Evolutionary conservation across 306 rosid species (phyloP).

Genomic region (Adenanthera pavonina): DNA sequence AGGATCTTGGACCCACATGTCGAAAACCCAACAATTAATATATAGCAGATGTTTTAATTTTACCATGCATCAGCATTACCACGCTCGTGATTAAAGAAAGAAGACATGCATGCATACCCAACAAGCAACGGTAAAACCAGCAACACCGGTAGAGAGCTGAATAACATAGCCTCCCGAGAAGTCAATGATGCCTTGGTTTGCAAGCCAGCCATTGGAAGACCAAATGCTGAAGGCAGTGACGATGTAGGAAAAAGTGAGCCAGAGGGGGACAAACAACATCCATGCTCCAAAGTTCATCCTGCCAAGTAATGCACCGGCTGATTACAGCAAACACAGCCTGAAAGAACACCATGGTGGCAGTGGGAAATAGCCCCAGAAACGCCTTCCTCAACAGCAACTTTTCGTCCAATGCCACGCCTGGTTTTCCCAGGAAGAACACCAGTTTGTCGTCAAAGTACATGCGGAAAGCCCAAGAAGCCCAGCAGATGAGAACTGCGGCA

Average conservation of each 20-base stretch:
- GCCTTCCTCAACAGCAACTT: conserved; percentile 50
- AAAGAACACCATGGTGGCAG: conserved; percentile 55
- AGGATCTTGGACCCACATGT: conserved; percentile 51
- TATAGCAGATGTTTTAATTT: too few relatives aligned
- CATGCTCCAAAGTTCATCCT: conserved; percentile 62
- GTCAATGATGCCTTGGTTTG: conserved; percentile 56
- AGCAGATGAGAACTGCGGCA: conserved; percentile 47
- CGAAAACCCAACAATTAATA: neutral
- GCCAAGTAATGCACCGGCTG: conserved; percentile 54
- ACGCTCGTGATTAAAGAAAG: too few relatives aligned
- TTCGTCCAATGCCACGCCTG: conserved; percentile 48
- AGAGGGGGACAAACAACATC: conserved; percentile 64
- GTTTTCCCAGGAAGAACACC: conserved; percentile 50
- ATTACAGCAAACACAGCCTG: conserved; percentile 58
- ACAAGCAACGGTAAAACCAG: conserved; percentile 59
- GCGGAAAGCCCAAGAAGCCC: conserved; percentile 56
- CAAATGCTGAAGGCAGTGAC: conserved; percentile 59
- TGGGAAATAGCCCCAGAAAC: conserved; percentile 51
- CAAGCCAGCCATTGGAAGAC: conserved; percentile 59
- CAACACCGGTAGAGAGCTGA: conserved; percentile 57
- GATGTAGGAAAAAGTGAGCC: conserved; percentile 52
- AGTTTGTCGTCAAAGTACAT: conserved; percentile 56
- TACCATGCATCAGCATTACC: too few relatives aligned
- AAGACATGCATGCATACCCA: conserved; percentile 42
- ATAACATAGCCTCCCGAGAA: conserved; percentile 57